phyloP scores from a whole-genome alignment of 2,329 filamentous ascomycete genomes.

The Calycina herbarum region DNA sequence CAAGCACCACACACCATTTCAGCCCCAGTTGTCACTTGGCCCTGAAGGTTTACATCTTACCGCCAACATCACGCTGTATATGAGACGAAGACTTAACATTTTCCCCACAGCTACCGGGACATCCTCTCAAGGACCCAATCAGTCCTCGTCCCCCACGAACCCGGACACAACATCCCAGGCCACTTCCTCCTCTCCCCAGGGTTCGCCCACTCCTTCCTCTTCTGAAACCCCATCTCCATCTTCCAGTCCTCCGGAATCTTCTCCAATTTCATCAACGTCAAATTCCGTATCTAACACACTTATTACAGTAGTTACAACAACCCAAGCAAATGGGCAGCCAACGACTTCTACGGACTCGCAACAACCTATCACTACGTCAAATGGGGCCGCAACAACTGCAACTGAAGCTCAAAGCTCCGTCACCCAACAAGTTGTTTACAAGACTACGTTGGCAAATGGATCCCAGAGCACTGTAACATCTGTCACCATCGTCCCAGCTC shows the following conservation, averaged over 20 bases:
- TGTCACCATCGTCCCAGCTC: constrained; percentile 32
- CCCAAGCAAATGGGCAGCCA: neutral
- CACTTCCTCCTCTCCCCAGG: constrained; percentile 14
- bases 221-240: constrained; percentile 14
- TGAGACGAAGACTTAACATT: neutral
- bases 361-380: neutral
- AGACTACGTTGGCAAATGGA: constrained; percentile 32
- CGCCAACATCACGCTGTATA: neutral
- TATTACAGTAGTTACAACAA: constrained; percentile 1
- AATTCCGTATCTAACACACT: constrained; percentile 9
- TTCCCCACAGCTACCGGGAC: constrained; percentile 6
- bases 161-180: constrained; percentile 12
- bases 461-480: constrained; percentile 28
- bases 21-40: neutral
- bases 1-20: neutral
- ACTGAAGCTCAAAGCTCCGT: constrained; percentile 18
- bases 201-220: constrained; percentile 16
- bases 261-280: neutral
- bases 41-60: neutral
- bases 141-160: neutral
- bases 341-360: constrained; percentile 1
- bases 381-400: constrained; percentile 2
- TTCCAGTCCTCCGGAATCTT: constrained; percentile 2
- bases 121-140: neutral
- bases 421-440: constrained; percentile 31